Percentiles rank a stretch among this genome's conserved stretches.
Conservation (phyloP, 2,329 filamentous ascomycete species). For the Phaeoacremonium minimum region DNA sequence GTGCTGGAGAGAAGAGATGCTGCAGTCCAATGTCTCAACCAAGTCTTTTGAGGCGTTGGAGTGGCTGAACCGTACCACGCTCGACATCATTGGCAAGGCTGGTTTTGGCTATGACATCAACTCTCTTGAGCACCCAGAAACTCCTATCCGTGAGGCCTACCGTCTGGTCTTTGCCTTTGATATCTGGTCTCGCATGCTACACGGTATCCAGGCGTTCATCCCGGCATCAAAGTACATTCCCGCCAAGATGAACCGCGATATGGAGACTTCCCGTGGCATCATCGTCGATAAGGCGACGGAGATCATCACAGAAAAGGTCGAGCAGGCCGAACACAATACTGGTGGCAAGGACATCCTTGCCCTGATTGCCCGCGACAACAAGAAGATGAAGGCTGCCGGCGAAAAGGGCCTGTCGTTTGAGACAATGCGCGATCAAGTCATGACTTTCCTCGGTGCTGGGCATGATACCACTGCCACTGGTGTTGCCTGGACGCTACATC, state of each 20-base stretch:
- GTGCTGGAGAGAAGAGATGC: constrained; percentile 31
- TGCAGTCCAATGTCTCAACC: constrained; percentile 16
- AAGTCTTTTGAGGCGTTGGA: constrained; percentile 30
- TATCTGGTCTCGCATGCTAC: constrained; percentile 25
- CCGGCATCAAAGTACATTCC: constrained; percentile 31
- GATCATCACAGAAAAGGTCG: constrained; percentile 28
- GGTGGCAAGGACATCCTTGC: constrained; percentile 30
- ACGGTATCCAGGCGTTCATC: constrained; percentile 36
- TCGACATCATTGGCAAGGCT: constrained; percentile 37
- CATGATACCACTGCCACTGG: constrained; percentile 39
- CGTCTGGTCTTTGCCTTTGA: constrained; percentile 36
- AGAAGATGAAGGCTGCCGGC: constrained; percentile 29
- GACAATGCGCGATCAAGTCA: constrained; percentile 28
- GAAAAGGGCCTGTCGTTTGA: constrained; percentile 29
- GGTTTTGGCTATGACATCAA: constrained; percentile 35
- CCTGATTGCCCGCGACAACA: constrained; percentile 35
- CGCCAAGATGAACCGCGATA: constrained; percentile 30
- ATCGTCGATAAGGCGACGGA: constrained; percentile 27
- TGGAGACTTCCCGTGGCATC: constrained; percentile 25
- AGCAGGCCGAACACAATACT: constrained; percentile 22
- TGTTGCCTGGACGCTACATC: constrained; percentile 35
- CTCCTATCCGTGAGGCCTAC: constrained; percentile 32
- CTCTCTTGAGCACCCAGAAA: constrained; percentile 29
- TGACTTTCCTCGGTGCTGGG: constrained; percentile 34
- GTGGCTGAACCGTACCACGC: constrained; percentile 36